Evolutionary conservation across 2,329 filamentous ascomycete species (phyloP), one percentile per base, ranked within the genome.

Genomic region (Cryphonectria nitschkei): DNA sequence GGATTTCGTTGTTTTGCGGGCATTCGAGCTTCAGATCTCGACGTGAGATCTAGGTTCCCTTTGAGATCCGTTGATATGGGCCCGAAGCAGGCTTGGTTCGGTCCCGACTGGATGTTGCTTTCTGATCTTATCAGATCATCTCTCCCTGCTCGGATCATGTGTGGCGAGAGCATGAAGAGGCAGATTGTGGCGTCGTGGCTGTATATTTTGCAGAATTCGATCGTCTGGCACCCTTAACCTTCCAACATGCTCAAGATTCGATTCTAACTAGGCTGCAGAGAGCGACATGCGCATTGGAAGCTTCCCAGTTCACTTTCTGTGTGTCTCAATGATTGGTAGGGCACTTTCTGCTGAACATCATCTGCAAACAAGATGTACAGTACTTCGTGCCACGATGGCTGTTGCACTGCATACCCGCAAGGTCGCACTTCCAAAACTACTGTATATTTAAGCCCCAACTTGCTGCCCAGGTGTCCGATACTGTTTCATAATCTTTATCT

Each of bases 91-190:
- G 58, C 11, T 61, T 34, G 34, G n/a, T 3, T 61, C 58, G 58
- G 58, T n/a, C 58, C 34, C 58, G 58, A 61, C 16, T 22, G 58
- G 14, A 8, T 11, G 32, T 39, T 39, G 16, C 58, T 34, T 61
- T n/a, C 19, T 37, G 34, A 39, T 61, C 58, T 61, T 61, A 61
- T 61, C 58, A 61, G 58, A 61, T 61, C 58, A 39, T 61, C 56
- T 61, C 56, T 61, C 2, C 7, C 8, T n/a, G 11, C 22, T 32
- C 56, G 8, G n/a, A 26, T 29, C 29, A 60, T 2, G 13, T 19
- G n/a, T 61, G 52, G 2, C 26, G 34, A 56, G 46, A n/a, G 26
- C 26, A n/a, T 26, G 26, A 16, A 56, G 11, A 29, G 14, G 29
- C 26, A 29, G n/a, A 9, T 9, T 19, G 54, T 32, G 14, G 29